phyloP scores from a whole-genome alignment of 169 alveolate genomes.

The Eimeria mitis region DNA sequence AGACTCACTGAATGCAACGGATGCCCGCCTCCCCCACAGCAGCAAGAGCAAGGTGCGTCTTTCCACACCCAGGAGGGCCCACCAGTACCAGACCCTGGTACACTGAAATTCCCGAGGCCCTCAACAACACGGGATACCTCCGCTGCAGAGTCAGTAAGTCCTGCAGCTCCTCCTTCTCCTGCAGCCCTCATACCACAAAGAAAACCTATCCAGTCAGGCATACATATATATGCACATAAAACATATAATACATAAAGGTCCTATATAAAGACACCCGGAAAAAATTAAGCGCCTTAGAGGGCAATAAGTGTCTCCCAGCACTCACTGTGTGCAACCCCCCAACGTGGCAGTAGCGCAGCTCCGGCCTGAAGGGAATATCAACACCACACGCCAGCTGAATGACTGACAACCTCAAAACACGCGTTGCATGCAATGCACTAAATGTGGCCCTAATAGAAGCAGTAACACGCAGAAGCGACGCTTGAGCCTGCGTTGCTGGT shows the following conservation, averaged over 20 bases:
- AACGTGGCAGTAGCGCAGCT: slow-evolving; percentile 43
- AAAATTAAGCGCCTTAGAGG: neutral
- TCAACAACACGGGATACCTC: slow-evolving; percentile 46
- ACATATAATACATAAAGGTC: neutral
- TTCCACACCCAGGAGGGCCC: slow-evolving; percentile 96
- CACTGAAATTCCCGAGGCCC: slow-evolving; percentile 56
- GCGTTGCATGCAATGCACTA: neutral
- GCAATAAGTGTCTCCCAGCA: neutral
- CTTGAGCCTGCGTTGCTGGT: neutral
- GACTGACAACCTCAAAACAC: neutral
- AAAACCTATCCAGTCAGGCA: neutral
- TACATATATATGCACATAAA: neutral
- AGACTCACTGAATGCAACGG: slow-evolving; percentile 79
- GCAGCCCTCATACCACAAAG: neutral
- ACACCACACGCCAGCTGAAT: neutral
- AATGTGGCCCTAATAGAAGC: neutral
- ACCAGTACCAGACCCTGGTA: slow-evolving; percentile 80
- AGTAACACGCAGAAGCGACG: neutral
- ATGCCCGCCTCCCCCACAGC: slow-evolving; percentile 93
- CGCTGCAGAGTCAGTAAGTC: slow-evolving; percentile 74
- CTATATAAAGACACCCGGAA: neutral
- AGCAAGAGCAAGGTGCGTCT: slow-evolving; percentile 96
- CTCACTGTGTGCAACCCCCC: slow-evolving; percentile 43
- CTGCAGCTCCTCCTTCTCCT: slow-evolving; percentile 74
- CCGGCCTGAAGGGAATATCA: slow-evolving; percentile 1